Evolutionary conservation across 768 basidiomycete genomes (phyloP).

Genomic region (Rhodocollybia butyracea): DNA sequence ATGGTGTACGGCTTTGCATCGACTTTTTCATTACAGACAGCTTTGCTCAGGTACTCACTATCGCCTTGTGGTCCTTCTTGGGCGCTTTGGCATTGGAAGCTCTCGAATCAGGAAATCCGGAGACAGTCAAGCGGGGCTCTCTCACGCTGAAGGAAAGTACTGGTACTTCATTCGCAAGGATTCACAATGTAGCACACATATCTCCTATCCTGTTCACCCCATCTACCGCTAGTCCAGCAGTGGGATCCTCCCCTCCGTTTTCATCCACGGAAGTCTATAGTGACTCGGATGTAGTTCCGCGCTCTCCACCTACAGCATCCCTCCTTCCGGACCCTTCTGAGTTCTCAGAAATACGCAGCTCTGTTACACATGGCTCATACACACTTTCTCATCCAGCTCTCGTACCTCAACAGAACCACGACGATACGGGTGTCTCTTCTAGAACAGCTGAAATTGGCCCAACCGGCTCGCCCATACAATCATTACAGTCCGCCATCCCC

Average conservation of each 20-base stretch:
- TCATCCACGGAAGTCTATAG: not conserved
- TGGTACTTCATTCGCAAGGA: not conserved
- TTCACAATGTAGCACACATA: not conserved
- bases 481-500: not conserved
- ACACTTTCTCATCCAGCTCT: not conserved
- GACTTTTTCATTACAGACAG: conserved; percentile 5
- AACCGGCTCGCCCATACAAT: too few relatives aligned
- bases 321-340: not conserved
- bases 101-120: not conserved
- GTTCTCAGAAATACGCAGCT: not conserved
- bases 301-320: not conserved
- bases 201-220: not conserved
- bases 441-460: too few relatives aligned
- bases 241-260: not conserved
- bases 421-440: too few relatives aligned
- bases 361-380: not conserved
- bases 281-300: too few relatives aligned
- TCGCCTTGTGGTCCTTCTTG: not conserved
- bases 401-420: too few relatives aligned
- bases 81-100: not conserved
- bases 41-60: not conserved
- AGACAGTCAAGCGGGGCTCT: not conserved
- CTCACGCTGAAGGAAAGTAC: not conserved
- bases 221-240: not conserved
- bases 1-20: conserved; percentile 3